Evolutionary conservation across 768 basidiomycete species (phyloP).

Genomic region (Boletus rubropictus): DNA sequence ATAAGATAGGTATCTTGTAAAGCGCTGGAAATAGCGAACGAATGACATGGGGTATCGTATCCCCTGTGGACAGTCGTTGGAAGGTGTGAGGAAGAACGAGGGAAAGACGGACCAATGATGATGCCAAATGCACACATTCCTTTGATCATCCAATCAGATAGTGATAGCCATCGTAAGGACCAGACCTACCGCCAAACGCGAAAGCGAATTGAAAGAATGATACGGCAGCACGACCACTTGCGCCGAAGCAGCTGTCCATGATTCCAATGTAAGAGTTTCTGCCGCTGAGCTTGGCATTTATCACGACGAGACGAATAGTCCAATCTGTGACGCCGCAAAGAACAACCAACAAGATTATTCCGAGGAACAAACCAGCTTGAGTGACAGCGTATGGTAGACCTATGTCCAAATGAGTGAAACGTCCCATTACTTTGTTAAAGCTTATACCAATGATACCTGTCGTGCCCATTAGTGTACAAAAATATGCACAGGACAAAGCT

Average conservation of each 20-base stretch:
- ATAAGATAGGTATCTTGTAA: slow-evolving; percentile 63
- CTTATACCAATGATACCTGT: slow-evolving; percentile 68
- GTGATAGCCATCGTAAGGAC: neutral
- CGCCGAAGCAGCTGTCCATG: slow-evolving; percentile 90
- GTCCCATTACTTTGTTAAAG: neutral
- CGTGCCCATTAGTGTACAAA: slow-evolving; percentile 14
- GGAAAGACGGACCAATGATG: slow-evolving; percentile 57
- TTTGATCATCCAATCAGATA: slow-evolving; percentile 25
- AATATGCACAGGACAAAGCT: slow-evolving; percentile 15
- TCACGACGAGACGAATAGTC: slow-evolving; percentile 94
- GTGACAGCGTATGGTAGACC: slow-evolving; percentile 91
- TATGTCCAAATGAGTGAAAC: slow-evolving; percentile 26
- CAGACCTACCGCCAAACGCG: slow-evolving; percentile 79
- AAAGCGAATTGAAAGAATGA: slow-evolving; percentile 98
- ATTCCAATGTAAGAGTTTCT: slow-evolving; percentile 89
- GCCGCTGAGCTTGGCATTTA: slow-evolving; percentile 95
- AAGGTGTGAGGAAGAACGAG: neutral
- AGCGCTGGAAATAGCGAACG: slow-evolving; percentile 75
- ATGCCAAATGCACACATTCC: slow-evolving; percentile 99
- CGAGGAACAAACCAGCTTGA: slow-evolving; percentile 91
- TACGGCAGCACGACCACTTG: slow-evolving; percentile 85
- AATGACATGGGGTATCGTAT: slow-evolving; percentile 94
- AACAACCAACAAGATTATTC: slow-evolving; percentile 72
- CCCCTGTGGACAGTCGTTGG: slow-evolving; percentile 44
- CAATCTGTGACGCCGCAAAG: slow-evolving; percentile 89